Evolutionary conservation across 371 early-diverging fungal species (phyloP).

Genomic region (Fennellomyces sp.): DNA sequence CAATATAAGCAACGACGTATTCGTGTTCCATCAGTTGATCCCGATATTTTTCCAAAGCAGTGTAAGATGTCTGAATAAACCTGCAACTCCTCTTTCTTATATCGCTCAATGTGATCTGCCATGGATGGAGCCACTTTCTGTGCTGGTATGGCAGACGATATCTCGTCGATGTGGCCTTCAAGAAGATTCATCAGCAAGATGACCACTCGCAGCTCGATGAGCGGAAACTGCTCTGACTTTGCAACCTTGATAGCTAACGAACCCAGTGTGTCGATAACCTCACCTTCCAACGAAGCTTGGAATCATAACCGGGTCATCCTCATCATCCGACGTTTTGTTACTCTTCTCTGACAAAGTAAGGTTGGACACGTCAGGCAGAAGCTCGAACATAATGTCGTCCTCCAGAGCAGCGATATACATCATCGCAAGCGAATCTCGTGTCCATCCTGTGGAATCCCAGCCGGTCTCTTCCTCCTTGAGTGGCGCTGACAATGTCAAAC

Average conservation of each 20-base stretch:
- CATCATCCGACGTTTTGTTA: not conserved
- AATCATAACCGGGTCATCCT: not conserved
- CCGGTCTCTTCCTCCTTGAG: not conserved
- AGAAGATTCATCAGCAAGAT: constrained; percentile 29
- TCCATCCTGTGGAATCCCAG: constrained; percentile 15
- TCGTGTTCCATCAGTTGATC: constrained; percentile 3
- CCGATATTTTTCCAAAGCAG: not conserved
- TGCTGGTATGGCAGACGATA: not conserved
- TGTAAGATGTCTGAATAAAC: not conserved
- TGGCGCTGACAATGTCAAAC: constrained; percentile 10
- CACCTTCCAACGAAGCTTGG: not conserved
- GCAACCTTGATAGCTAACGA: constrained; percentile 6
- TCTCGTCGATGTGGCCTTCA: constrained; percentile 12
- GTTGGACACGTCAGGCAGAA: not conserved
- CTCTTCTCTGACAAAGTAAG: not conserved
- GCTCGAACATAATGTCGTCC: constrained; percentile 5
- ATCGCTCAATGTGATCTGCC: not conserved
- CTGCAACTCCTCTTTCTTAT: constrained; percentile 12
- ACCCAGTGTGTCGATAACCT: not conserved
- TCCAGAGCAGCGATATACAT: constrained; percentile 37
- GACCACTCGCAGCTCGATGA: constrained; percentile 26
- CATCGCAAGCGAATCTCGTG: constrained; percentile 11
- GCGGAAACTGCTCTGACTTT: constrained; percentile 4
- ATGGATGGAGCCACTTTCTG: not conserved
- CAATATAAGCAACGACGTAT: constrained; percentile 5